A percentile compares a stretch with the other conserved stretches of the same genome.
These are phyloP conservation scores for Amanita brunnescens DNA, from an alignment of 768 basidiomycete genomes.

Conservation along the genomic window DNA sequence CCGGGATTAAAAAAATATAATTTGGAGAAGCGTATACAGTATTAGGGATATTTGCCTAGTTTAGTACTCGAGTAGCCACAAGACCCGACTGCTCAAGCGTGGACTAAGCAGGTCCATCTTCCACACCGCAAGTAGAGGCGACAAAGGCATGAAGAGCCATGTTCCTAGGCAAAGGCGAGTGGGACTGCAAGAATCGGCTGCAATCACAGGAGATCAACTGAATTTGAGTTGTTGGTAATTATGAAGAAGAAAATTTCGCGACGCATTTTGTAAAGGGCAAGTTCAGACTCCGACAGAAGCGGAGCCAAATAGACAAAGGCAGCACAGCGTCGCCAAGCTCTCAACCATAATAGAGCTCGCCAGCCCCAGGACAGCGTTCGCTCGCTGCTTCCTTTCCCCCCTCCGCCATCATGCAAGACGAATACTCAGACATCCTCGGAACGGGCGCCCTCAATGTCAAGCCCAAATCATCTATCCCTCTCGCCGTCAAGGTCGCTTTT, in stretches of 20 bases:
- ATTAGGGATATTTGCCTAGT: slow-evolving; percentile 38
- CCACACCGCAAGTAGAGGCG: slow-evolving; percentile 70
- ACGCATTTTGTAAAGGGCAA: background rate
- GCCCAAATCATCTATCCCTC: slow-evolving; percentile 29
- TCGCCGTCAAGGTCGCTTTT: slow-evolving; percentile 29
- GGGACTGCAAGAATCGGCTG: slow-evolving; percentile 23
- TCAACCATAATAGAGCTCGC: slow-evolving; percentile 29
- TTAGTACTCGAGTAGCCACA: slow-evolving; percentile 78
- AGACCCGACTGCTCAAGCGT: slow-evolving; percentile 61
- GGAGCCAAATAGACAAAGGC: slow-evolving; percentile 23
- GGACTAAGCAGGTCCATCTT: slow-evolving; percentile 58
- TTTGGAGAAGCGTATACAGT: background rate
- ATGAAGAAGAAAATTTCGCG: slow-evolving; percentile 6
- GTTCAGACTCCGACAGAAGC: slow-evolving; percentile 20
- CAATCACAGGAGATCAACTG: no score
- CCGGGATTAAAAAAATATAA: background rate
- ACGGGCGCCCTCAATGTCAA: slow-evolving; percentile 24
- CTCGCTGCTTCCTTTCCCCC: slow-evolving; percentile 18
- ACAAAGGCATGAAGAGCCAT: slow-evolving; percentile 68
- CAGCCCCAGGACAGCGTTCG: slow-evolving; percentile 21
- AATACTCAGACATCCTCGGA: slow-evolving; percentile 67
- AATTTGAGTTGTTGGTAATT: no score
- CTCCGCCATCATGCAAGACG: slow-evolving; percentile 47
- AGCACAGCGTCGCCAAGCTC: slow-evolving; percentile 17
- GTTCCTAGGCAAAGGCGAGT: slow-evolving; percentile 72